These are phyloP conservation scores for Trichomonascaceae sp. DNA, from an alignment of 1,139 yeast species.

Conservation along the genomic window DNA sequence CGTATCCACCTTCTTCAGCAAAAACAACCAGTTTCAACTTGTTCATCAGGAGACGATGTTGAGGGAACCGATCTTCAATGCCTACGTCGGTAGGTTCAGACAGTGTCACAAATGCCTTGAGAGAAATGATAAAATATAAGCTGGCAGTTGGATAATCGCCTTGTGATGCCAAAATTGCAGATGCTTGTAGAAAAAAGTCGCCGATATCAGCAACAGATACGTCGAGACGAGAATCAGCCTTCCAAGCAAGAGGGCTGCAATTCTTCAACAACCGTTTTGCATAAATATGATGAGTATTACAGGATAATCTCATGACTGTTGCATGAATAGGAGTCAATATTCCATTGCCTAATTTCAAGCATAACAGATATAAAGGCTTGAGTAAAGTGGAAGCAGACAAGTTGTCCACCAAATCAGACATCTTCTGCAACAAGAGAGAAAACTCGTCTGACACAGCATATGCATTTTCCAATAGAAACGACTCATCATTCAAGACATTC, in stretches of 20 bases:
- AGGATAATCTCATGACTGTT: neutral
- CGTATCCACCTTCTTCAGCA: neutral
- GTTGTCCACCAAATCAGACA: neutral
- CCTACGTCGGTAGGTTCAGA: neutral
- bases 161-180: constrained; percentile 2
- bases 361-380: neutral
- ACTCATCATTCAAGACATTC: neutral
- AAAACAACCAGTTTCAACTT: neutral
- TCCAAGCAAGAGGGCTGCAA: neutral
- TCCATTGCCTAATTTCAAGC: neutral
- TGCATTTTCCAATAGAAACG: constrained; percentile 1
- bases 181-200: constrained; percentile 3
- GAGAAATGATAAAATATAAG: neutral
- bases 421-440: constrained; percentile 3
- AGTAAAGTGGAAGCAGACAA: neutral
- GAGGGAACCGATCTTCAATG: neutral
- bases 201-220: neutral
- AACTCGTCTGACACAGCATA: constrained; percentile 1
- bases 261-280: neutral
- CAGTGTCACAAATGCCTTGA: constrained; percentile 1
- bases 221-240: constrained; percentile 1
- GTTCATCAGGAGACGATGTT: neutral
- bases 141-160: neutral
- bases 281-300: constrained; percentile 2
- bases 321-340: constrained; percentile 7